A percentile compares a stretch with the other conserved stretches of the same genome.
phyloP scores from a whole-genome alignment of 2,329 filamentous ascomycete species.

The Rhexocercosporidium sp. region DNA sequence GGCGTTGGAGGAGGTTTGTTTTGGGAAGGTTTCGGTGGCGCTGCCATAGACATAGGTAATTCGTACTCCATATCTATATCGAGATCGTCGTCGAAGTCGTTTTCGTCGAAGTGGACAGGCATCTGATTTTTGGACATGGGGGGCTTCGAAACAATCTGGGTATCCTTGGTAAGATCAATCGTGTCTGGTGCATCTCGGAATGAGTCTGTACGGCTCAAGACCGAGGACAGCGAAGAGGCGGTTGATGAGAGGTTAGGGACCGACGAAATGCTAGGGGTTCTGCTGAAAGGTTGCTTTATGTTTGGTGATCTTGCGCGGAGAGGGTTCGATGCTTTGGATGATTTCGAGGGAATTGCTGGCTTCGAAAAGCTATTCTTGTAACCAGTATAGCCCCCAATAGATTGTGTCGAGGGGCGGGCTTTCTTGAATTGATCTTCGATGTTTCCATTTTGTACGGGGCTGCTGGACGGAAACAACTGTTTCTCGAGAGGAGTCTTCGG shows the following conservation, averaged over 20 bases:
- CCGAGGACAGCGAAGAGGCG: constrained; percentile 38
- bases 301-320: constrained; percentile 35
- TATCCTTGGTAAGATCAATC: constrained; percentile 45
- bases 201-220: constrained; percentile 50
- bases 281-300: constrained; percentile 24
- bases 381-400: constrained; percentile 45
- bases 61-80: constrained; percentile 66
- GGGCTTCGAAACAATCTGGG: constrained; percentile 32
- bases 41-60: constrained; percentile 33
- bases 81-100: constrained; percentile 88
- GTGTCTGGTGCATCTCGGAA: constrained; percentile 51
- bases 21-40: constrained; percentile 52
- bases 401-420: constrained; percentile 45
- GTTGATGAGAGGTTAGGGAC: constrained; percentile 43
- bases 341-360: constrained; percentile 7
- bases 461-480: constrained; percentile 63
- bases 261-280: constrained; percentile 42
- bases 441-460: constrained; percentile 51
- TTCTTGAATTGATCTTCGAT: constrained; percentile 59
- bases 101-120: constrained; percentile 60
- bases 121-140: not conserved
- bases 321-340: constrained; percentile 25
- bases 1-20: constrained; percentile 18
- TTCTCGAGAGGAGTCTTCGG: constrained; percentile 46
- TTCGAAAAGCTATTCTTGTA: constrained; percentile 18